A percentile compares a stretch with the other conserved stretches of the same genome.
Evolutionary conservation across 1,139 yeast genomes (phyloP).

Genomic region (Hyphopichia khmerensis): DNA sequence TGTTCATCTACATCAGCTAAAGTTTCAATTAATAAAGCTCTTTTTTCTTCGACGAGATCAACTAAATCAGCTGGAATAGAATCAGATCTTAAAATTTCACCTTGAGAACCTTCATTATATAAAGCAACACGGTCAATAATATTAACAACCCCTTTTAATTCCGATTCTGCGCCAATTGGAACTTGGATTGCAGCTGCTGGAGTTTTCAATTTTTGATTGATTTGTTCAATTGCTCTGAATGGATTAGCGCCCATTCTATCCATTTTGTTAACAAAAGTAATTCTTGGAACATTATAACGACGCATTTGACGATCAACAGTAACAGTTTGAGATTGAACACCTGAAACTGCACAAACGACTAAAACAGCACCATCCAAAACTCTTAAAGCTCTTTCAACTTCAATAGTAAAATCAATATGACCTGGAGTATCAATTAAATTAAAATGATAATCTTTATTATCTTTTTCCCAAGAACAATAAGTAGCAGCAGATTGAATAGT

Average conservation of each 20-base stretch:
- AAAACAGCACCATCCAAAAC: constrained; percentile 97
- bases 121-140: constrained; percentile 83
- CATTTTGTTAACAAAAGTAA: constrained; percentile 96
- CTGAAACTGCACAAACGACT: constrained; percentile 97
- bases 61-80: constrained; percentile 72
- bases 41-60: constrained; percentile 79
- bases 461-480: constrained; percentile 93
- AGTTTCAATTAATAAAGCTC: constrained; percentile 82
- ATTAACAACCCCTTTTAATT: constrained; percentile 85
- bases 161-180: constrained; percentile 91
- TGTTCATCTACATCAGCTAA: constrained; percentile 98
- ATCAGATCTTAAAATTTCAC: constrained; percentile 64
- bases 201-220: constrained; percentile 79
- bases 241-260: constrained; percentile 99
- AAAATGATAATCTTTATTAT: constrained; percentile 69
- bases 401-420: constrained; percentile 97
- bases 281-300: constrained; percentile 93
- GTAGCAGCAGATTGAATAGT: constrained; percentile 99
- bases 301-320: constrained; percentile 99
- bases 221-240: constrained; percentile 89
- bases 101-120: constrained; percentile 90
- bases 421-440: constrained; percentile 98
- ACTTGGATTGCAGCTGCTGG: constrained; percentile 98
- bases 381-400: constrained; percentile 95
- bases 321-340: constrained; percentile 97